phyloP scores from a whole-genome alignment of 441 rosid genomes.

The Melastoma candidum region DNA sequence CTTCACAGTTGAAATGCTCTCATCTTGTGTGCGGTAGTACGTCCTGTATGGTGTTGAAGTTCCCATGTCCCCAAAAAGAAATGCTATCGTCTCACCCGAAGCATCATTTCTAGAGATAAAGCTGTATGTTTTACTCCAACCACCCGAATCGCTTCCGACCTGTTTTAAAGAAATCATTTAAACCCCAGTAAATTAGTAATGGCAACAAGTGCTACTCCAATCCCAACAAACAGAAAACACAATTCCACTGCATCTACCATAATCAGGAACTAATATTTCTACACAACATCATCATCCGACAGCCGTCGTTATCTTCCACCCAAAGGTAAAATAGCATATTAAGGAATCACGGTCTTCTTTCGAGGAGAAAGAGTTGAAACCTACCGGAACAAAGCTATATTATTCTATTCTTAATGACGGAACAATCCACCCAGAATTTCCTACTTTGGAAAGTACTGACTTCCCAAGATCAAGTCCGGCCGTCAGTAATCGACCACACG shows the following conservation, averaged over 20 bases:
- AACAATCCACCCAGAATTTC: not conserved
- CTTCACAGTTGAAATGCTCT: conserved; percentile 63
- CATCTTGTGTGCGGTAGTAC: conserved; percentile 59
- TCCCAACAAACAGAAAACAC: too few species aligned
- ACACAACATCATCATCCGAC: too few species aligned
- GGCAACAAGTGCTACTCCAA: not conserved
- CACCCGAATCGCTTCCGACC: conserved; percentile 74
- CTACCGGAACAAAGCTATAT: not conserved
- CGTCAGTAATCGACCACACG: not conserved
- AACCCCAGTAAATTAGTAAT: not conserved
- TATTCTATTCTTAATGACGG: not conserved
- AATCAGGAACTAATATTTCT: too few species aligned
- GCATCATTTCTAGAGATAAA: conserved; percentile 48
- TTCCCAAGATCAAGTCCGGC: not conserved
- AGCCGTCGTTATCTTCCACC: too few species aligned
- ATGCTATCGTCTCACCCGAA: conserved; percentile 52
- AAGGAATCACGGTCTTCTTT: not conserved
- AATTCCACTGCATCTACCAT: too few species aligned
- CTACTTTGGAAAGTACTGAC: not conserved
- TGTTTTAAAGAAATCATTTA: conserved; percentile 5
- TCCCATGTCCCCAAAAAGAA: conserved; percentile 90
- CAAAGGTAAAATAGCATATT: too few species aligned
- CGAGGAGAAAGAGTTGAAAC: not conserved
- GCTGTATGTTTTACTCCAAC: conserved; percentile 60
- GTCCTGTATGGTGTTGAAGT: conserved; percentile 66